Percentiles rank a stretch among this genome's conserved stretches.
phyloP scores from a whole-genome alignment of 2,329 filamentous ascomycete genomes.

The Ophiocordyceps camponoti-saundersi region DNA sequence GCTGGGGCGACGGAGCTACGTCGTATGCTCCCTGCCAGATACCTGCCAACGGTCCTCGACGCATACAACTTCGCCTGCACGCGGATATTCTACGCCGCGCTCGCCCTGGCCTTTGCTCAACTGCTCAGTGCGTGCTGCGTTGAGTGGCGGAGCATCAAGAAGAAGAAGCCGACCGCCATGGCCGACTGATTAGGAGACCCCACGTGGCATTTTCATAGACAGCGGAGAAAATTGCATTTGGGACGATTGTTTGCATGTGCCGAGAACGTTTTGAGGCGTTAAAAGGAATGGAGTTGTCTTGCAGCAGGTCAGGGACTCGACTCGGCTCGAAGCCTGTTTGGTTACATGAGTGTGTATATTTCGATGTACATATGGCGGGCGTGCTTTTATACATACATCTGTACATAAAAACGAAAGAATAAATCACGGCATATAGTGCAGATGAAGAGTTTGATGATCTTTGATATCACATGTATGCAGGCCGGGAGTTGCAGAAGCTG shows the following conservation, averaged over 20 bases:
- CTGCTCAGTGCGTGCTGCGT: constrained; percentile 41
- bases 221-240: not conserved
- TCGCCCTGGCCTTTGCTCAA: constrained; percentile 36
- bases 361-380: too few species aligned
- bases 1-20: constrained; percentile 45
- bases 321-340: too few species aligned
- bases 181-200: not conserved
- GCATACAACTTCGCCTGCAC: constrained; percentile 51
- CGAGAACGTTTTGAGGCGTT: too few species aligned
- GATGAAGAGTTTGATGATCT: too few species aligned
- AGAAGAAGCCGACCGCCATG: constrained; percentile 10
- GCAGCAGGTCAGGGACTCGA: too few species aligned
- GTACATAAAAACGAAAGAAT: too few species aligned
- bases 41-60: constrained; percentile 32
- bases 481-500: too few species aligned
- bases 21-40: constrained; percentile 28
- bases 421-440: too few species aligned
- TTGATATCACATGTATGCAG: too few species aligned
- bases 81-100: constrained; percentile 43
- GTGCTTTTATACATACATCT: too few species aligned
- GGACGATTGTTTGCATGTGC: not conserved
- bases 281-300: too few species aligned
- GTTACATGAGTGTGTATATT: too few species aligned
- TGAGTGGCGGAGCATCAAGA: constrained; percentile 54
- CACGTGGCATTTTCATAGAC: not conserved